Evolutionary conservation across 768 basidiomycete species (phyloP).

Genomic region (Tulasnella sp.): DNA sequence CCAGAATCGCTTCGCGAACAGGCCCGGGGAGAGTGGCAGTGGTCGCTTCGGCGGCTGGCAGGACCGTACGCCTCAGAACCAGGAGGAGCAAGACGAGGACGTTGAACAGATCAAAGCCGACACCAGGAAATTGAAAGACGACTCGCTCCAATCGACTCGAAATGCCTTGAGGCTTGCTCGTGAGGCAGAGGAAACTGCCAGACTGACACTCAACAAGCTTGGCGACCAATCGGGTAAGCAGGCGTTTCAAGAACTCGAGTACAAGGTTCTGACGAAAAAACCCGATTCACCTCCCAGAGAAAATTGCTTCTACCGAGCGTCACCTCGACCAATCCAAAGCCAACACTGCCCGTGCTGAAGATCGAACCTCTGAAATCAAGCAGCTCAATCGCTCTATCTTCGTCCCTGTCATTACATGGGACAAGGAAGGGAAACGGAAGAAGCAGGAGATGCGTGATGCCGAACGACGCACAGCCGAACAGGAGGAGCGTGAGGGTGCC

Average conservation of each 20-base stretch:
- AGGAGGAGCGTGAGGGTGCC: constrained; percentile 74
- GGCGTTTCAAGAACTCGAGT: constrained; percentile 23
- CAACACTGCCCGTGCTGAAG: constrained; percentile 81
- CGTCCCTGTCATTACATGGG: constrained; percentile 84
- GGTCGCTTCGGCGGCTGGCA: constrained; percentile 38
- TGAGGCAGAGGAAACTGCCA: constrained; percentile 95
- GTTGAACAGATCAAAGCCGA: constrained; percentile 94
- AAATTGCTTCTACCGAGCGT: constrained; percentile 89
- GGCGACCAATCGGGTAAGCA: constrained; percentile 88
- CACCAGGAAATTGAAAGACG: constrained; percentile 85
- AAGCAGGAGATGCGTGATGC: constrained; percentile 82
- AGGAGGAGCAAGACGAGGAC: constrained; percentile 72
- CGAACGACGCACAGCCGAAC: constrained; percentile 83
- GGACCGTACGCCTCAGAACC: constrained; percentile 27
- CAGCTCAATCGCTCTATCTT: constrained; percentile 94
- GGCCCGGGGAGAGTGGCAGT: constrained; percentile 47
- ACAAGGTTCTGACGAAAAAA: neutral
- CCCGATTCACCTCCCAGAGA: constrained; percentile 48
- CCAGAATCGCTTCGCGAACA: constrained; percentile 19
- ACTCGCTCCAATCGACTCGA: constrained; percentile 79
- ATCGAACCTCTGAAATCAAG: constrained; percentile 90
- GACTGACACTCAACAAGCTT: constrained; percentile 74
- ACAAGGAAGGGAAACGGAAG: constrained; percentile 86
- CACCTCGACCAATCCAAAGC: constrained; percentile 91
- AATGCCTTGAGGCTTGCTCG: constrained; percentile 90